These are phyloP conservation scores for Fusarium pilosicola DNA, from an alignment of 2,329 filamentous ascomycete species.

Conservation along the genomic window DNA sequence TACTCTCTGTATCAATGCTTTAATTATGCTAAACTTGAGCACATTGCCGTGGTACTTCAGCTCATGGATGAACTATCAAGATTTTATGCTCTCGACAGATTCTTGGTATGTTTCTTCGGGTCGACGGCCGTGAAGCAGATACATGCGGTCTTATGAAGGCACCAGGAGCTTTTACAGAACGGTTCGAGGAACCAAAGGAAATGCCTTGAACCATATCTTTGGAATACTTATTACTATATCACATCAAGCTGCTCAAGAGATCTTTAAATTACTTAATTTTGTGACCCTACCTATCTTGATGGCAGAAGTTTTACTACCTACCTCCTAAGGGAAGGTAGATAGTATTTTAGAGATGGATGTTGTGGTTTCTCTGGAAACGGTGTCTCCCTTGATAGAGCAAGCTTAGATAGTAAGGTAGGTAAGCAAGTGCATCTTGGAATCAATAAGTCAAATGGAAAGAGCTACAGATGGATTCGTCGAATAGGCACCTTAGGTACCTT, in stretches of 20 bases:
- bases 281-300: neutral
- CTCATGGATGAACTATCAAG: neutral
- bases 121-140: neutral
- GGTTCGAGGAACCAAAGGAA: neutral
- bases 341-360: neutral
- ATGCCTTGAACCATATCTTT: neutral
- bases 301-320: neutral
- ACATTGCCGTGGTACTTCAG: neutral
- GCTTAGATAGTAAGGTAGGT: neutral
- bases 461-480: neutral
- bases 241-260: neutral
- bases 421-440: neutral
- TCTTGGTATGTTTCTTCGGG: neutral
- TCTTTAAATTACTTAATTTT: neutral
- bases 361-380: neutral
- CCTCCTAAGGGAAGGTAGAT: neutral
- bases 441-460: neutral
- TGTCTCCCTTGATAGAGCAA: neutral
- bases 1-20: neutral
- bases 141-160: too few species aligned
- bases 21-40: neutral
- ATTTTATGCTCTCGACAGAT: neutral
- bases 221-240: neutral
- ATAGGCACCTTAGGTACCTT: neutral
- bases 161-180: neutral